Evolutionary conservation across 192 early-diverging fungal species (phyloP), one percentile per base, ranked within the genome.

Genomic region (Backusella morwellensis): DNA sequence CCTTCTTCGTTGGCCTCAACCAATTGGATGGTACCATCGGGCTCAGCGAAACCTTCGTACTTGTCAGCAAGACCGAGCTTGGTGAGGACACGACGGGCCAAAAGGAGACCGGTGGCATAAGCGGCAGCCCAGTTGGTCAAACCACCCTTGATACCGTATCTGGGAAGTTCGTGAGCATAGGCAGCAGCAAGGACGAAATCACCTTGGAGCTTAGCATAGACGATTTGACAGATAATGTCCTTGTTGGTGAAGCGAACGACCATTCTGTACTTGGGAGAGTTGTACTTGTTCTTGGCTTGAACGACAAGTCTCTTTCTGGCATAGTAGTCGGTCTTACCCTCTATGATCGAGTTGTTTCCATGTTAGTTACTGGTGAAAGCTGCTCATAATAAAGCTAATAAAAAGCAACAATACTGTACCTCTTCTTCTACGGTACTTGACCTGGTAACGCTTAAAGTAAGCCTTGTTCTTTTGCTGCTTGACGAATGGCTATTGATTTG

Each of bases 231-330:
- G 84, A 98, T 89, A 77, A 98, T 89, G 88, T 98, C 96, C 76
- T 88, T 92, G 95, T 98, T 97, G 91, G 98, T 98, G 95, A 99
- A 93, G 76, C 98, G 96, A 78, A 99, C 98, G 81, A 98, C 97
- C 82, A 99, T 88, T 83, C 98, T 92, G 94, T 98, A 99, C 93
- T 99, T 99, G 86, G 97, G 97, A 80, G 96, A 94, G 93, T 99
- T 99, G 96, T 99, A 99, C 93, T 98, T 99, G 95, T 98, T 97
- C 95, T 99, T 99, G 82, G 98, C 98, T 90, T 99, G 98, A 83
- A 92, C 89, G 35, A 98, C 92, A 75, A 99, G 90, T 83, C 95
- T 92, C 95, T 98, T 98, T 83, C 98, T 95, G 81, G 98, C 96
- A 85, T 97, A 98, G 97, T 98, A 99, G 92, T 99, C 98, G 86